Percentiles rank a stretch among this genome's conserved stretches.
Conservation (phyloP, 2,329 filamentous ascomycete species). For the Claviceps capensis region DNA sequence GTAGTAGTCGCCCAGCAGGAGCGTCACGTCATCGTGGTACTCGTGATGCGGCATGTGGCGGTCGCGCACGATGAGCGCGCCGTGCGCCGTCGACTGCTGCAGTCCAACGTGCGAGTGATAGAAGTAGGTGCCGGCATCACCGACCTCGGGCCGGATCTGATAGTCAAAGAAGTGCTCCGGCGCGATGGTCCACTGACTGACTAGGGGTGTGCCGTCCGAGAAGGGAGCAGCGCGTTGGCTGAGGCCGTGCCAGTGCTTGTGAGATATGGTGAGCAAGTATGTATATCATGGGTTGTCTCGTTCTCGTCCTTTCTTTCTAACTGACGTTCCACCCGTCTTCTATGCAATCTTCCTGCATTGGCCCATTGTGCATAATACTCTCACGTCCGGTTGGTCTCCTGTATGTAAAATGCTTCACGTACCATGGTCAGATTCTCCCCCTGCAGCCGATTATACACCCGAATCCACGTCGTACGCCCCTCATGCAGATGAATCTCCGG, state of each 20-base stretch:
- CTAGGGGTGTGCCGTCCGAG: slow-evolving; percentile 47
- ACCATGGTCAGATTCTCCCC: slow-evolving; percentile 44
- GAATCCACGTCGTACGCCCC: slow-evolving; percentile 36
- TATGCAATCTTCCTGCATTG: background rate
- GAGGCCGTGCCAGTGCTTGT: slow-evolving; percentile 57
- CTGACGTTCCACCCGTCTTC: background rate
- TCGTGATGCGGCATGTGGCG: background rate
- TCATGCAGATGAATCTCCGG: slow-evolving; percentile 32
- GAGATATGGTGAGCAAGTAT: too few species aligned
- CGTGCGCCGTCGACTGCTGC: slow-evolving; percentile 25
- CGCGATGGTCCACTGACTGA: slow-evolving; percentile 52
- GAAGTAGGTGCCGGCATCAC: slow-evolving; percentile 50
- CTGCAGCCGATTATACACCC: slow-evolving; percentile 44
- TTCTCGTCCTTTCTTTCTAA: background rate
- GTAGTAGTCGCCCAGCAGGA: slow-evolving; percentile 2
- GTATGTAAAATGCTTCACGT: slow-evolving; percentile 7
- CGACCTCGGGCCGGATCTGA: slow-evolving; percentile 38
- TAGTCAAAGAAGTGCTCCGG: slow-evolving; percentile 53
- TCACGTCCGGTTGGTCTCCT: too few species aligned
- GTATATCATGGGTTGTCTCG: background rate
- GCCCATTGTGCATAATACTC: background rate
- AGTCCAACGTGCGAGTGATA: slow-evolving; percentile 56
- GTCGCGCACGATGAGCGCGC: slow-evolving; percentile 3
- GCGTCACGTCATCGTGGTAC: background rate
- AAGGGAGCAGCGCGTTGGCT: slow-evolving; percentile 43